Base-by-base conservation (phyloP, 305 asterid species). In the Ajuga reptans region DNA sequence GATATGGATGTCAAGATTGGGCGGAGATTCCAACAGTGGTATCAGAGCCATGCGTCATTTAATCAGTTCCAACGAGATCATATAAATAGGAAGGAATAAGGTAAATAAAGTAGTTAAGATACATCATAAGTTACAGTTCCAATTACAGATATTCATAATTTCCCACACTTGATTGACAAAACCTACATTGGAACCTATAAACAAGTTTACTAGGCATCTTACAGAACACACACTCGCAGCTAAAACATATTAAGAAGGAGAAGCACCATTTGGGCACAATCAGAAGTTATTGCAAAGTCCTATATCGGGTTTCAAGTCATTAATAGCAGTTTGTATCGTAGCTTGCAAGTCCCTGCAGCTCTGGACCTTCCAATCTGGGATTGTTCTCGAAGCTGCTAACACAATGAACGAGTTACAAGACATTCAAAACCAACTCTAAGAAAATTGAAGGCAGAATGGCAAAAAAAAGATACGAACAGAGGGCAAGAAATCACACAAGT, bases 361-460 rank as follows among this genome's bases (percentile, higher is more conserved):
- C 95, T 1, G 98, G 96, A 64, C 97, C 97, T 84, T 92, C 97
- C 69, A 92, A 82, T 34, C 86, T 91, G 76, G 95, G 95, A 71
- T 90, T 90, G 81, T 90, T 87, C 85, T 90, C 96, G 37, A 88
- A 92, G 86, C 98, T 92, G 87, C 81, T 81, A 74, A 71, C 18
- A 14, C 31, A 39, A 33, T 14, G 2, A 43, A 46, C 4, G 43
- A 46, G 54, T 34, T 39, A 55, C 33, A 42, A 69, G 37, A 45
- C 6, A 42, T 72, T 60, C 64, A 75, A 53, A 65, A 69, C 39
- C 15, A 59, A 58, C 39, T 39, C 15, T 64, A 1, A 15, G 43
- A 15, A 29, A 43, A 55, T 15, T 10, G 16, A 50, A 15, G 52
- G 72, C 29, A 43, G 69, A 50, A 49, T 50, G 55, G 51, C 57